Evolutionary conservation across 2,329 filamentous ascomycete genomes (phyloP).

Genomic region (Pseudogymnoascus verrucosus): DNA sequence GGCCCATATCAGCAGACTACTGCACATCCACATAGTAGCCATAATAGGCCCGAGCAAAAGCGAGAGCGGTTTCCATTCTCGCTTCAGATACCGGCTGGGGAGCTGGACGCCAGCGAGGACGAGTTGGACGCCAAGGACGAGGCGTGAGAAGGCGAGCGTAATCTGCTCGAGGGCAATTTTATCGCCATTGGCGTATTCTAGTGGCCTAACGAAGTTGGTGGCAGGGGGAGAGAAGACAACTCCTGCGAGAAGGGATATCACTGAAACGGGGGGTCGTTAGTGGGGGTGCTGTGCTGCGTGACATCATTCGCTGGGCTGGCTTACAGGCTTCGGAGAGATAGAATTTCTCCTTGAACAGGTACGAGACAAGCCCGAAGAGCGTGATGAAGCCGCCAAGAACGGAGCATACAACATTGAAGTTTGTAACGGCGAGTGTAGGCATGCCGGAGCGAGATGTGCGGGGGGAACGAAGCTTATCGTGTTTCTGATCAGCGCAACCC

Average conservation of each 20-base stretch:
- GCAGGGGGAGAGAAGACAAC: conserved; percentile 70
- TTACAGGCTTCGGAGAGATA: conserved; percentile 80
- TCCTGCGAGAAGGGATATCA: conserved; percentile 72
- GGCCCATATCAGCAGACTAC: conserved; percentile 65
- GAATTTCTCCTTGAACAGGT: conserved; percentile 74
- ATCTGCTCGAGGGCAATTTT: conserved; percentile 55
- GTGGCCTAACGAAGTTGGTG: conserved; percentile 62
- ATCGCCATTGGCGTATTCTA: conserved; percentile 59
- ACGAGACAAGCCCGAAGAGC: conserved; percentile 76
- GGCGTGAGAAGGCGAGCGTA: conserved; percentile 71
- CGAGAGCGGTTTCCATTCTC: conserved; percentile 65
- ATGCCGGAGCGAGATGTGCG: background rate
- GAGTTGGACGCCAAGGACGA: conserved; percentile 81
- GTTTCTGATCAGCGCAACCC: conserved; percentile 7
- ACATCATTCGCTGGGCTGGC: conserved; percentile 23
- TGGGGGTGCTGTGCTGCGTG: background rate
- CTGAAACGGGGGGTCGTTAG: conserved; percentile 32
- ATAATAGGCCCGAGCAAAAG: conserved; percentile 73
- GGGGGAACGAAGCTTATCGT: background rate
- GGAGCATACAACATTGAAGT: conserved; percentile 44
- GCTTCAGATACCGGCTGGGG: conserved; percentile 68
- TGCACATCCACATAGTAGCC: conserved; percentile 74
- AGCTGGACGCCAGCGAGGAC: conserved; percentile 80
- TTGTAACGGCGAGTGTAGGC: conserved; percentile 29
- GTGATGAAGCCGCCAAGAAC: conserved; percentile 77